Base-by-base conservation (phyloP, 2,329 filamentous ascomycete species). In the Exophiala alcalophila region DNA sequence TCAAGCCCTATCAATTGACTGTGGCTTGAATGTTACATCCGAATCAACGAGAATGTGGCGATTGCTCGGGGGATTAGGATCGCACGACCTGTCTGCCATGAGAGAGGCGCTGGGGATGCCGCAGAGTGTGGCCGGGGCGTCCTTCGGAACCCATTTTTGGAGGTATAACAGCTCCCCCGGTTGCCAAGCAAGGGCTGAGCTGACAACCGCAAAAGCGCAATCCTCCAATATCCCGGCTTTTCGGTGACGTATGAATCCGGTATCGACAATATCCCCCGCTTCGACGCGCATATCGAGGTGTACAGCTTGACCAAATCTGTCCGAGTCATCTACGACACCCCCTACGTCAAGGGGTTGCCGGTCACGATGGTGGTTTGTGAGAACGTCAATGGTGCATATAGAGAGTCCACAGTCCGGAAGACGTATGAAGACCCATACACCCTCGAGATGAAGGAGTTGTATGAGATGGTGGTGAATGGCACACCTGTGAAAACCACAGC, bases 251-350 rank as follows among this genome's bases (percentile, higher is more conserved):
- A 80, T 56, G 78, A 82, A 50, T 73, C 69, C 1, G 77, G 78
- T 0, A 62, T 80, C 26, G 68, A 74, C 52, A 52, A 58, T 1
- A 66, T 82, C 1, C 73, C 76, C 0, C 72, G 96, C 1, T 94
- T 97, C 57, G 87, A 95, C 51, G 86, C 77, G 51, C 79, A 86
- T 50, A 84, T 94, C 32, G 85, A 92, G 61, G 64, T 81, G 0
- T 81, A 75, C 53, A 67, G 68, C 0, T 56, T 62, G 10, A 60
- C 67, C 10, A 81, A 81, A 59, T 70, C 68, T 0, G 74, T 81
- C 0, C 63, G 63, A 2, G 64, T 81, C 12, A 55, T 70, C 20
- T 78, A 73, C 47, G 75, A 81, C 52, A 74, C 72, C 0, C 78
- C 78, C 0, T 81, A 74, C 44, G 62, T 81, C 25, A 80, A 80